Conservation (phyloP, 345 rosid genomes). For the Gossypium herbaceum region DNA sequence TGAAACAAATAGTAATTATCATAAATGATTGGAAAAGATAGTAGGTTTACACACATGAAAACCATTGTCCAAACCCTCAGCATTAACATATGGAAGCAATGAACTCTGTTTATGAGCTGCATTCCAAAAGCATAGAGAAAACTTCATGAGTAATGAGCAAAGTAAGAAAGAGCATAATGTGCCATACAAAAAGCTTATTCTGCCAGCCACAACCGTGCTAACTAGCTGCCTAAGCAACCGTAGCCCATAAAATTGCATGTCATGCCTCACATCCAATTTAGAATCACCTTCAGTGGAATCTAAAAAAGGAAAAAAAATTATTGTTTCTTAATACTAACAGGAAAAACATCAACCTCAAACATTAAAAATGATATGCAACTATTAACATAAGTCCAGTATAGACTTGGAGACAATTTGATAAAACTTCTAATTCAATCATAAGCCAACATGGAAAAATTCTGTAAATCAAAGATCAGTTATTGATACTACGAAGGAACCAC, state of each 20-base stretch:
- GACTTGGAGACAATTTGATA: not conserved
- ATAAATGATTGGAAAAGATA: conserved; percentile 11
- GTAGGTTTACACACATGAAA: conserved; percentile 40
- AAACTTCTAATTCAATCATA: conserved; percentile 2
- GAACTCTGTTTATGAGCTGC: conserved; percentile 35
- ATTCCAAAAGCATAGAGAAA: conserved; percentile 35
- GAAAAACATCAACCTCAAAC: not conserved
- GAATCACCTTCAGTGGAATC: conserved; percentile 6
- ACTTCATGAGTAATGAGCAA: conserved; percentile 11
- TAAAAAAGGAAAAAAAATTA: not conserved
- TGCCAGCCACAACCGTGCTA: conserved; percentile 5
- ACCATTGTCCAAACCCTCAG: conserved; percentile 32
- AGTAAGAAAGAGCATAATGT: conserved; percentile 11
- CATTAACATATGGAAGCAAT: conserved; percentile 28
- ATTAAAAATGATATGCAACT: not conserved
- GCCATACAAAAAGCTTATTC: not conserved
- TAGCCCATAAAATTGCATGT: not conserved
- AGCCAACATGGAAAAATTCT: not conserved
- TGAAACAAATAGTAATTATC: not conserved
- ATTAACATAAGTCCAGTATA: not conserved
- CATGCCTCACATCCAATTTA: not conserved
- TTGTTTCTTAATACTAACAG: conserved; percentile 1
- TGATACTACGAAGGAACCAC: not conserved
- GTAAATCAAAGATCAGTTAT: not conserved
- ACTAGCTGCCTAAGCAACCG: conserved; percentile 2